A percentile compares a stretch with the other conserved stretches of the same genome.
phyloP scores from a whole-genome alignment of 176 grass and related monocot species.

The Bolboschoenus planiculmis region DNA sequence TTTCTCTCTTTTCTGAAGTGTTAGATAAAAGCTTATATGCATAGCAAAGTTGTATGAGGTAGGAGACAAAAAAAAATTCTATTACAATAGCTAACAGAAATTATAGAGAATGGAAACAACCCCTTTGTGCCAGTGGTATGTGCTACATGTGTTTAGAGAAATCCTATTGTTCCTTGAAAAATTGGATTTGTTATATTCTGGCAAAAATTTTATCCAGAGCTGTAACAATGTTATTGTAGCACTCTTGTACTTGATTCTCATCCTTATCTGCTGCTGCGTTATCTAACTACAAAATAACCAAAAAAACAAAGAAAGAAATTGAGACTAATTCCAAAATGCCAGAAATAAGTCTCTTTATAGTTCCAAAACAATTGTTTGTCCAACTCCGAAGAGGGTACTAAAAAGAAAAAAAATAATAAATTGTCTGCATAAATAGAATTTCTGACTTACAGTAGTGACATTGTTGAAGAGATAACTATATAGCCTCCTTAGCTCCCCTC shows the following conservation, averaged over 20 bases:
- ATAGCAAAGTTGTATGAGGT: slow-evolving; percentile 21
- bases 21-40: slow-evolving; percentile 23
- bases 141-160: not conserved
- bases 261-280: slow-evolving; percentile 60
- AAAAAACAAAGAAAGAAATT: not conserved
- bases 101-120: slow-evolving; percentile 20
- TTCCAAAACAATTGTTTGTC: not conserved
- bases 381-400: not conserved
- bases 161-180: slow-evolving; percentile 15
- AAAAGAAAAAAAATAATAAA: not conserved
- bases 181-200: slow-evolving; percentile 32
- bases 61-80: not conserved
- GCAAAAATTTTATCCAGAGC: slow-evolving; percentile 52
- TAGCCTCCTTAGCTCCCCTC: slow-evolving; percentile 57
- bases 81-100: slow-evolving; percentile 7
- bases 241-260: slow-evolving; percentile 36
- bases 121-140: not conserved
- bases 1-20: slow-evolving; percentile 6
- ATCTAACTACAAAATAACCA: slow-evolving; percentile 44
- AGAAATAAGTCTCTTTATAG: not conserved
- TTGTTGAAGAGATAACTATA: slow-evolving; percentile 78
- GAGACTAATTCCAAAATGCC: not conserved
- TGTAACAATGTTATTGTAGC: slow-evolving; percentile 47
- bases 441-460: slow-evolving; percentile 39
- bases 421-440: not conserved